Evolutionary conservation across 1,284 basidiomycete species (phyloP).

Genomic region (Entoloma clypeatum): DNA sequence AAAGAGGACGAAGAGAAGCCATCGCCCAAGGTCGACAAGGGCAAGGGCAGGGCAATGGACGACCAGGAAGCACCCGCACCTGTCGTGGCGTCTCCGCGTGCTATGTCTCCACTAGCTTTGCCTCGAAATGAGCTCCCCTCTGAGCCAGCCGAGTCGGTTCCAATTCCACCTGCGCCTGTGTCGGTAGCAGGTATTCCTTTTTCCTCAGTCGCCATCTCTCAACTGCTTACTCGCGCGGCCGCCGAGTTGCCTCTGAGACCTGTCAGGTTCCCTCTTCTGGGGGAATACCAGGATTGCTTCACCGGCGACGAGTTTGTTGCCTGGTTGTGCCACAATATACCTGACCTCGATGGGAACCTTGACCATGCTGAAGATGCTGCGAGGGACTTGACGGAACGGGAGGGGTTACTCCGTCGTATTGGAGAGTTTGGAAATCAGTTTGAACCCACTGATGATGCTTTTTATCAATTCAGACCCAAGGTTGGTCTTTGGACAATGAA

Average conservation of each 20-base stretch:
- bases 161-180: conserved; percentile 48
- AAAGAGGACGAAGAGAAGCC: conserved; percentile 40
- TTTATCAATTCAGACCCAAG: conserved; percentile 77
- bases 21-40: conserved; percentile 64
- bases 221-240: conserved; percentile 62
- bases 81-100: conserved; percentile 57
- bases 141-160: conserved; percentile 35
- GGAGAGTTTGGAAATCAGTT: conserved; percentile 81
- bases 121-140: conserved; percentile 37
- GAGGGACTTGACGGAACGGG: conserved; percentile 69
- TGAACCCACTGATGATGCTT: conserved; percentile 70
- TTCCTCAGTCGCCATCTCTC: conserved; percentile 59
- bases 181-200: conserved; percentile 73
- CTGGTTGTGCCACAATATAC: conserved; percentile 27
- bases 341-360: conserved; percentile 48
- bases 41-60: conserved; percentile 66
- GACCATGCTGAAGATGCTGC: conserved; percentile 81
- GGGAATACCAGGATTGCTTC: conserved; percentile 84
- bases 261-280: conserved; percentile 77
- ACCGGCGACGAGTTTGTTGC: conserved; percentile 36
- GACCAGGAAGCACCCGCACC: conserved; percentile 32
- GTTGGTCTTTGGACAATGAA: conserved; percentile 31
- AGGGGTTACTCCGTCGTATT: conserved; percentile 69
- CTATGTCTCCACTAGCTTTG: conserved; percentile 54
- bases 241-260: conserved; percentile 59